phyloP scores from a whole-genome alignment of 1,139 yeast genomes.

The Nakaseomyces kungkrabaensis region DNA sequence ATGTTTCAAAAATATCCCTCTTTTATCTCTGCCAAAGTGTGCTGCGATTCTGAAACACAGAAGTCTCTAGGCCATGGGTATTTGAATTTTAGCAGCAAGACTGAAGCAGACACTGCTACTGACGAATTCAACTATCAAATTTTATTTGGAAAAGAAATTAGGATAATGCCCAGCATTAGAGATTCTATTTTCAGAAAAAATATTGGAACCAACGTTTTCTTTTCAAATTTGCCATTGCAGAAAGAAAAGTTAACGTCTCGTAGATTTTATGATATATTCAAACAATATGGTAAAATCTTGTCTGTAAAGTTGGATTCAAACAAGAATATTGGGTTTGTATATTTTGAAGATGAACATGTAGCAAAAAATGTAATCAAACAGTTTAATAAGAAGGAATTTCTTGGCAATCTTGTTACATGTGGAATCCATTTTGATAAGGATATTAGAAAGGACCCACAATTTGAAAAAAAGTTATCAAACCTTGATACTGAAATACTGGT shows the following conservation, averaged over 20 bases:
- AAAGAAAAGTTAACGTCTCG: slow-evolving; percentile 32
- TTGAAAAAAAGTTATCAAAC: slow-evolving; percentile 19
- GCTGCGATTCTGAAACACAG: slow-evolving; percentile 33
- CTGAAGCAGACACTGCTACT: slow-evolving; percentile 35
- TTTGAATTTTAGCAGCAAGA: slow-evolving; percentile 34
- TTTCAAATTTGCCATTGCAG: slow-evolving; percentile 31
- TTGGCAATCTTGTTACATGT: slow-evolving; percentile 28
- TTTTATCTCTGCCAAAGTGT: slow-evolving; percentile 39
- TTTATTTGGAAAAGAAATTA: slow-evolving; percentile 35
- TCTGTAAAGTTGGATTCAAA: slow-evolving; percentile 37
- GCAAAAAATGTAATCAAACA: slow-evolving; percentile 35
- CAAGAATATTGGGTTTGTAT: slow-evolving; percentile 39
- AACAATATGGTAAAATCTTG: slow-evolving; percentile 33
- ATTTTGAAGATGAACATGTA: slow-evolving; percentile 32
- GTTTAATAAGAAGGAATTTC: slow-evolving; percentile 28
- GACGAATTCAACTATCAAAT: slow-evolving; percentile 37
- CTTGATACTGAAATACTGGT: slow-evolving; percentile 19
- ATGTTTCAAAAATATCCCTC: slow-evolving; percentile 33
- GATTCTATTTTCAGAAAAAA: slow-evolving; percentile 21
- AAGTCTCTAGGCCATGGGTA: slow-evolving; percentile 44
- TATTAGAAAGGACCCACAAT: slow-evolving; percentile 28
- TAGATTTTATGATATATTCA: slow-evolving; percentile 36
- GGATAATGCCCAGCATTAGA: slow-evolving; percentile 45
- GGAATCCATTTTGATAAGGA: slow-evolving; percentile 38
- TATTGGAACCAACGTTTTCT: slow-evolving; percentile 24